Evolutionary conservation across 2,329 filamentous ascomycete species (phyloP).

Genomic region (Trichoderma lentiforme): DNA sequence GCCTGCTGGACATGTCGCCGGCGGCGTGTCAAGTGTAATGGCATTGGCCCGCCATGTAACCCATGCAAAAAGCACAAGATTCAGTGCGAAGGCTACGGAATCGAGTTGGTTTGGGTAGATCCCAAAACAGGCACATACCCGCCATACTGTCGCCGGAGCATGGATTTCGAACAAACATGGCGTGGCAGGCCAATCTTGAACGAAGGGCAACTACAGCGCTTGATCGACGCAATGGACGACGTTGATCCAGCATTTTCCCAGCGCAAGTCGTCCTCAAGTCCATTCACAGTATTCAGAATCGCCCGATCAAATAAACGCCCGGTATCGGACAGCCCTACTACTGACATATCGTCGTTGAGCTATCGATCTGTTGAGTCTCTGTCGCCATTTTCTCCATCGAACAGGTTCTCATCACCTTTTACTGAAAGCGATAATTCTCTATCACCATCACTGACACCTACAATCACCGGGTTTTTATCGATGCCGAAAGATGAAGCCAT

Average conservation of each 20-base stretch:
- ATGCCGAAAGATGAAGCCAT: neutral
- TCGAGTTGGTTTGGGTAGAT: conserved; percentile 9
- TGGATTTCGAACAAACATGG: conserved; percentile 8
- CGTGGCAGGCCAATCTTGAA: neutral
- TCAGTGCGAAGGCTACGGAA: conserved; percentile 3
- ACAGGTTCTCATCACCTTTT: neutral
- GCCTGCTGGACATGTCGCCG: conserved; percentile 8
- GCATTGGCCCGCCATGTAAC: neutral
- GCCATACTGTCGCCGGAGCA: neutral
- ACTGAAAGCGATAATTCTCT: neutral
- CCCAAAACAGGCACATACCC: conserved; percentile 1
- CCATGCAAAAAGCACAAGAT: conserved; percentile 1
- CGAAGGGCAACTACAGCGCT: neutral
- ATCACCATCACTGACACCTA: neutral
- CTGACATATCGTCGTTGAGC: neutral
- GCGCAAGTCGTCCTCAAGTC: neutral
- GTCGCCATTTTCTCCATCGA: neutral
- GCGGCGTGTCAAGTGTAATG: conserved; percentile 8
- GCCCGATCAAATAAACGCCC: neutral
- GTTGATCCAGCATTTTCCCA: neutral
- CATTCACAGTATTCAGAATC: neutral
- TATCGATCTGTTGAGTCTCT: neutral
- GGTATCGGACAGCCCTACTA: neutral
- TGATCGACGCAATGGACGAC: neutral
- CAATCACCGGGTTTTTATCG: neutral